A percentile compares a stretch with the other conserved stretches of the same genome.
phyloP scores from a whole-genome alignment of 2,329 filamentous ascomycete species.

The Botrytis hyacinthi region DNA sequence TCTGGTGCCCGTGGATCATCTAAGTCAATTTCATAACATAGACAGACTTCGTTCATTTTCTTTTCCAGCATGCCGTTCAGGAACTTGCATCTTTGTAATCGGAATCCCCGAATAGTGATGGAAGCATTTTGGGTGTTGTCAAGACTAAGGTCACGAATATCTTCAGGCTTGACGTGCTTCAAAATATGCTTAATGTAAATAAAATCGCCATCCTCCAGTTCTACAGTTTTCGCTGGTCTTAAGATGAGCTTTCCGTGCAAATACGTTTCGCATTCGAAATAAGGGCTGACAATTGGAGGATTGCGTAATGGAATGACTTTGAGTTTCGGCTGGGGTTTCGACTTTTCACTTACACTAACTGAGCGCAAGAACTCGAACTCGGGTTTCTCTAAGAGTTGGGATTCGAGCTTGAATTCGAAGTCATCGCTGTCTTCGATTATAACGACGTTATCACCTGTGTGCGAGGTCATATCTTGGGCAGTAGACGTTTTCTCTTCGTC shows the following conservation, averaged over 20 bases:
- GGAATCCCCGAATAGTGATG: slow-evolving; percentile 43
- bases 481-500: background rate
- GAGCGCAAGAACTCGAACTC: slow-evolving; percentile 9
- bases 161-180: background rate
- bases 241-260: slow-evolving; percentile 40
- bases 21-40: slow-evolving; percentile 41
- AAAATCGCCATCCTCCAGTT: slow-evolving; percentile 38
- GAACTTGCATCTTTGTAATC: slow-evolving; percentile 40
- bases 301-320: slow-evolving; percentile 30
- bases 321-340: background rate
- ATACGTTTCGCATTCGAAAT: slow-evolving; percentile 41
- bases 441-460: background rate
- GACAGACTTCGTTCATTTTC: slow-evolving; percentile 47
- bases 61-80: slow-evolving; percentile 41
- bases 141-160: slow-evolving; percentile 38
- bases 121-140: slow-evolving; percentile 35
- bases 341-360: slow-evolving; percentile 21
- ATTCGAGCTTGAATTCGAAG: slow-evolving; percentile 10
- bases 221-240: slow-evolving; percentile 32
- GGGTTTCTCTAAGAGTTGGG: background rate
- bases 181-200: slow-evolving; percentile 40
- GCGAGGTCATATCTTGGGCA: background rate
- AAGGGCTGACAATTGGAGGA: slow-evolving; percentile 29
- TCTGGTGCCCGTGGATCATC: slow-evolving; percentile 39
- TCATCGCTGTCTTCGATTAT: slow-evolving; percentile 20